A percentile compares a stretch with the other conserved stretches of the same genome.
Evolutionary conservation across 2,329 filamentous ascomycete genomes (phyloP).

Genomic region (Exophiala sp.): DNA sequence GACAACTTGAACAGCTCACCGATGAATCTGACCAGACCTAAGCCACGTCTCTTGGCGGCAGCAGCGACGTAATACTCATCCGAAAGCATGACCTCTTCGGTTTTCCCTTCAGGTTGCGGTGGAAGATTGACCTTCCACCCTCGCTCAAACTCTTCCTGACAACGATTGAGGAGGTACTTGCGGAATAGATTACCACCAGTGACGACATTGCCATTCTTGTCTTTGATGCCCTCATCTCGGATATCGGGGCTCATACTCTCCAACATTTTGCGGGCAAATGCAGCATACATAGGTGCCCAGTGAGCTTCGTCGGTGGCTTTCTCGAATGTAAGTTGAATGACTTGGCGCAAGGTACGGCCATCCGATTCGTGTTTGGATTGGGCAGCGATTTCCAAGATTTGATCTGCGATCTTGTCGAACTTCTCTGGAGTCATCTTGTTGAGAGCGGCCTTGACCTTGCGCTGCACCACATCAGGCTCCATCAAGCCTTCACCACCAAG

Average conservation of each 20-base stretch:
- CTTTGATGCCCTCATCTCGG: slow-evolving; percentile 88
- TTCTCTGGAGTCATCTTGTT: slow-evolving; percentile 99
- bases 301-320: slow-evolving; percentile 98
- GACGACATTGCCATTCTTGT: slow-evolving; percentile 84
- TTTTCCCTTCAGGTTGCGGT: slow-evolving; percentile 67
- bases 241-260: slow-evolving; percentile 93
- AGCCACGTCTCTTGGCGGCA: slow-evolving; percentile 90
- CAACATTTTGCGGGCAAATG: slow-evolving; percentile 96
- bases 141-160: slow-evolving; percentile 97
- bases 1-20: slow-evolving; percentile 97
- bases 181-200: slow-evolving; percentile 92
- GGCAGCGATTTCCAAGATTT: slow-evolving; percentile 85
- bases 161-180: slow-evolving; percentile 97
- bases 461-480: slow-evolving; percentile 89
- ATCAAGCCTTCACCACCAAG: slow-evolving; percentile 59
- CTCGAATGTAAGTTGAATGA: slow-evolving; percentile 98
- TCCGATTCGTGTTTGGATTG: slow-evolving; percentile 96
- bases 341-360: slow-evolving; percentile 89
- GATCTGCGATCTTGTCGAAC: slow-evolving; percentile 90
- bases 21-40: slow-evolving; percentile 98
- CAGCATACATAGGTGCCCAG: slow-evolving; percentile 98
- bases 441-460: slow-evolving; percentile 95
- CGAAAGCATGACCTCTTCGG: slow-evolving; percentile 76
- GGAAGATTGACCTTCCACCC: slow-evolving; percentile 92
- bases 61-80: slow-evolving; percentile 96